A percentile compares a stretch with the other conserved stretches of the same genome.
Evolutionary conservation across 176 grass and related monocot genomes (phyloP).

Genomic region (Avena eriantha): DNA sequence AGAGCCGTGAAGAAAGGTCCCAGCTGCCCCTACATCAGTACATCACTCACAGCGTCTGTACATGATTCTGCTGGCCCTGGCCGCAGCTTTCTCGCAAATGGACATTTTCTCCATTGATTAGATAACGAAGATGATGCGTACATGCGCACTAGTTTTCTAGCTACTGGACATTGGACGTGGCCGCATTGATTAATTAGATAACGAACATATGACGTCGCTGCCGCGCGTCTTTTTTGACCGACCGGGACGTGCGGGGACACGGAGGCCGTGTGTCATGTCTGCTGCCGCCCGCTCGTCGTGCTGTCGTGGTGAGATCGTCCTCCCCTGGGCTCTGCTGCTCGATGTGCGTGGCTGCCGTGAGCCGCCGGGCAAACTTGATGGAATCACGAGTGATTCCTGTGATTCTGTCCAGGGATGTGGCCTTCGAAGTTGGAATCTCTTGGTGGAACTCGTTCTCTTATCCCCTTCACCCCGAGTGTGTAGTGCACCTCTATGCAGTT

Average conservation of each 20-base stretch:
- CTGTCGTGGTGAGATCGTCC: background rate
- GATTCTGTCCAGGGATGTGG: background rate
- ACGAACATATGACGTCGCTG: constrained; percentile 43
- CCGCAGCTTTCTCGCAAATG: constrained; percentile 27
- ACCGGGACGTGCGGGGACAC: constrained; percentile 7
- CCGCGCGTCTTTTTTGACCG: constrained; percentile 22
- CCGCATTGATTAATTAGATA: constrained; percentile 54
- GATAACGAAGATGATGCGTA: constrained; percentile 42
- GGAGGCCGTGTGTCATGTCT: constrained; percentile 1
- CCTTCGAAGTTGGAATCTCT: constrained; percentile 29
- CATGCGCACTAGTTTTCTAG: constrained; percentile 21
- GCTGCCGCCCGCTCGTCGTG: background rate
- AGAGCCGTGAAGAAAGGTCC: constrained; percentile 63
- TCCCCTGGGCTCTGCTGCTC: constrained; percentile 22
- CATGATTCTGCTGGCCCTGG: constrained; percentile 6
- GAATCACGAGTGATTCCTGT: constrained; percentile 40
- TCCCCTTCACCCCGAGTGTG: background rate
- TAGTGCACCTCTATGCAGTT: background rate
- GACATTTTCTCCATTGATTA: constrained; percentile 35
- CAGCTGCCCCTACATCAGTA: constrained; percentile 14
- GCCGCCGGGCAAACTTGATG: constrained; percentile 21
- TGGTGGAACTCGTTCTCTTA: constrained; percentile 17
- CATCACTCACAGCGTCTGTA: background rate
- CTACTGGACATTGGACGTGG: constrained; percentile 33
- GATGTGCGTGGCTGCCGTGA: constrained; percentile 23